Evolutionary conservation across 345 rosid species (phyloP).

Genomic region (Ceriops tagal): DNA sequence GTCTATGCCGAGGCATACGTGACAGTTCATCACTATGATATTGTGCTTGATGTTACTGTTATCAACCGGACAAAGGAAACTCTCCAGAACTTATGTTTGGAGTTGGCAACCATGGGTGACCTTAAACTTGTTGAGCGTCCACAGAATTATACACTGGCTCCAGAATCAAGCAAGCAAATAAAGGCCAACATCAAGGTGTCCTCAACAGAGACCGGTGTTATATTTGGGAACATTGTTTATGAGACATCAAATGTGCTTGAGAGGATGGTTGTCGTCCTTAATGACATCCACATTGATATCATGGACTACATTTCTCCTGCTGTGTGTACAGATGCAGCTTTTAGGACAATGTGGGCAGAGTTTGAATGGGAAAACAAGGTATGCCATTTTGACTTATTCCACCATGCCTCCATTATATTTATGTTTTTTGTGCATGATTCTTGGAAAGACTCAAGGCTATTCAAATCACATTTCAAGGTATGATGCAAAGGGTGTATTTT

Average conservation of each 20-base stretch:
- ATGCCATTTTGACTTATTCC: constrained; percentile 2
- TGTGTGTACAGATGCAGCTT: constrained; percentile 79
- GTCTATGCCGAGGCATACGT: constrained; percentile 99
- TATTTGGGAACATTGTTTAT: constrained; percentile 93
- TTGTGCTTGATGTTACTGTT: constrained; percentile 91
- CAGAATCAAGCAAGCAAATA: constrained; percentile 93
- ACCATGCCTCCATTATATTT: not conserved
- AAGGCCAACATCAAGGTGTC: constrained; percentile 99
- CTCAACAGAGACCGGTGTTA: constrained; percentile 96
- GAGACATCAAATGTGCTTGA: constrained; percentile 92
- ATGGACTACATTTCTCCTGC: constrained; percentile 99
- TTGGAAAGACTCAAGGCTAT: not conserved
- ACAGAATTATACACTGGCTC: constrained; percentile 94
- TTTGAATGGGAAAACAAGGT: constrained; percentile 99
- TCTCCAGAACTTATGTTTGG: constrained; percentile 94
- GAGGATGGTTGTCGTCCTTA: constrained; percentile 81
- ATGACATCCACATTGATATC: constrained; percentile 92
- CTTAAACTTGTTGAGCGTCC: constrained; percentile 99
- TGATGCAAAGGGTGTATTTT: not conserved
- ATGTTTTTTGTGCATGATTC: not conserved
- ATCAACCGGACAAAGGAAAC: constrained; percentile 95
- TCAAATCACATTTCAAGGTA: not conserved
- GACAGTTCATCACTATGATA: constrained; percentile 94
- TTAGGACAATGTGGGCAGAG: constrained; percentile 97
- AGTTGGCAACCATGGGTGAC: constrained; percentile 98